phyloP scores from a whole-genome alignment of 2,329 filamentous ascomycete genomes.

The Chalaropsis thielavioides region DNA sequence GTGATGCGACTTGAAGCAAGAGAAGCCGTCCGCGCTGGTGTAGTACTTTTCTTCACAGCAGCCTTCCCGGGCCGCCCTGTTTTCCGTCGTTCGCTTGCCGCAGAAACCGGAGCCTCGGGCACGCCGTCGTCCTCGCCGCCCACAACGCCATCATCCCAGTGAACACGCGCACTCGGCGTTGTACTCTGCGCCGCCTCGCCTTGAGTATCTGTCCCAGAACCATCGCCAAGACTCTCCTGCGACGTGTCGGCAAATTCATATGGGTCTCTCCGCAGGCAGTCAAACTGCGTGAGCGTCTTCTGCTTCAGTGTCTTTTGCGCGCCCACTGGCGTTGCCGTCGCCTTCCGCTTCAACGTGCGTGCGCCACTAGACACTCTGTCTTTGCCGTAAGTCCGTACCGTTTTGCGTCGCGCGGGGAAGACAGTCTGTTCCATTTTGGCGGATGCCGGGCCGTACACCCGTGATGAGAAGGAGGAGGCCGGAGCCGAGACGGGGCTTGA shows the following conservation, averaged over 20 bases:
- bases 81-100: conserved; percentile 19
- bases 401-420: conserved; percentile 27
- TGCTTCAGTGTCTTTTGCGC: conserved; percentile 23
- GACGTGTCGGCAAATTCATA: background rate
- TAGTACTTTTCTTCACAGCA: conserved; percentile 17
- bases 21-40: background rate
- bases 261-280: background rate
- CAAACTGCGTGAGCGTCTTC: conserved; percentile 30
- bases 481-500: background rate
- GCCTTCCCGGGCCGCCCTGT: conserved; percentile 9
- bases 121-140: background rate
- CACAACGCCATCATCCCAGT: background rate
- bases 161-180: background rate
- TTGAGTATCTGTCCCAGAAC: no score
- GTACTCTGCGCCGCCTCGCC: background rate
- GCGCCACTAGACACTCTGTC: background rate
- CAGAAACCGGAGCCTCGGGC: conserved; percentile 18
- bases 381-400: conserved; percentile 26
- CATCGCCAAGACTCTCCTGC: background rate
- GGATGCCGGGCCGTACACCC: conserved; percentile 25
- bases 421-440: conserved; percentile 26
- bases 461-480: conserved; percentile 20
- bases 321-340: background rate
- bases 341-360: background rate
- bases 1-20: background rate